These are phyloP conservation scores for Drechslera avenae DNA, from an alignment of 2,329 filamentous ascomycete genomes.

Conservation along the genomic window DNA sequence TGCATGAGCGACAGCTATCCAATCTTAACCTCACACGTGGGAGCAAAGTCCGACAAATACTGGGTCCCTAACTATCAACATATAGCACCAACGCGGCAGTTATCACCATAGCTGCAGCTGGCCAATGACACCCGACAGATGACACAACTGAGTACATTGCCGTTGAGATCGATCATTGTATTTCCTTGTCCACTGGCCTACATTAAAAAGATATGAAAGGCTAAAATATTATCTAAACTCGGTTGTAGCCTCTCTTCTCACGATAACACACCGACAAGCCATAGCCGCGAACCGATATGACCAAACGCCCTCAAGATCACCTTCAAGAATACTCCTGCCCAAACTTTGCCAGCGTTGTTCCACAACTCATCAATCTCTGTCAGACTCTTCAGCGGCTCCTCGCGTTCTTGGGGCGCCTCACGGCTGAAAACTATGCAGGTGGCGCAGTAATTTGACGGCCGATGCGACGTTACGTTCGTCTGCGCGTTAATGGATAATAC, in stretches of 20 bases:
- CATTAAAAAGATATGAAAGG: not conserved
- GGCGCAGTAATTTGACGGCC: no score
- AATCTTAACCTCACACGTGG: conserved; percentile 1
- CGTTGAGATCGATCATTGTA: no score
- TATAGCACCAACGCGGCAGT: not conserved
- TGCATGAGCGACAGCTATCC: not conserved
- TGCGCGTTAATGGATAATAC: no score
- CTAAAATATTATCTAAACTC: not conserved
- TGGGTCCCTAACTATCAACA: not conserved
- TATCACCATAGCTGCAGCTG: not conserved
- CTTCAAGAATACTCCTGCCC: not conserved
- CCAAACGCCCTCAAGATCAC: not conserved
- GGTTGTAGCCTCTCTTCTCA: no score
- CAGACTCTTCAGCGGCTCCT: not conserved
- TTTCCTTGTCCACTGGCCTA: not conserved
- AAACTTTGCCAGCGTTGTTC: no score
- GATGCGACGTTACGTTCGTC: no score
- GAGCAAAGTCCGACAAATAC: not conserved
- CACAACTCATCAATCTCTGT: not conserved
- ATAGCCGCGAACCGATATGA: not conserved
- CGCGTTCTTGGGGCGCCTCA: not conserved
- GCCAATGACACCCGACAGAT: no score
- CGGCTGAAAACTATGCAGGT: not conserved
- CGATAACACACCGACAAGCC: not conserved
- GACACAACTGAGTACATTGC: no score